These are phyloP conservation scores for Hysterium pulicare DNA, from an alignment of 2,329 filamentous ascomycete genomes.

Conservation along the genomic window DNA sequence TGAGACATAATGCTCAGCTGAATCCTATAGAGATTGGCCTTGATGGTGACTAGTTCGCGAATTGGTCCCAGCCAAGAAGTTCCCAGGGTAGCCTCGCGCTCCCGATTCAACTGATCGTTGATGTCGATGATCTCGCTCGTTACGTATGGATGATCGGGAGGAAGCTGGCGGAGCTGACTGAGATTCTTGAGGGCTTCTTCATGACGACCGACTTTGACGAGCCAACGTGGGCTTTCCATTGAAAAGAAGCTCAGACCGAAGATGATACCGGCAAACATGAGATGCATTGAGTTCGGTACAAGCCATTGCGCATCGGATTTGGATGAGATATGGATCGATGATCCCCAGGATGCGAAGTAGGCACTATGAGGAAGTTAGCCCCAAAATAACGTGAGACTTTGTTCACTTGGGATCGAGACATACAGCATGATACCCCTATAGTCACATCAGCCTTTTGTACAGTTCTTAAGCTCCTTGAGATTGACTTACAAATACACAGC, in stretches of 20 bases:
- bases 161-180: constrained; percentile 58
- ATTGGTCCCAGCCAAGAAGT: constrained; percentile 62
- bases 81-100: constrained; percentile 68
- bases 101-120: constrained; percentile 62
- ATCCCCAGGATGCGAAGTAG: constrained; percentile 66
- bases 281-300: constrained; percentile 69
- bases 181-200: constrained; percentile 59
- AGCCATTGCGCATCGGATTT: constrained; percentile 50
- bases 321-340: constrained; percentile 50
- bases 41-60: constrained; percentile 65
- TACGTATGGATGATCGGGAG: constrained; percentile 58
- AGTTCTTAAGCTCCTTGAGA: no score
- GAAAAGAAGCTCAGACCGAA: constrained; percentile 66
- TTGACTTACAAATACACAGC: constrained; percentile 60
- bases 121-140: constrained; percentile 62
- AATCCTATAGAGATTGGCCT: constrained; percentile 69
- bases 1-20: constrained; percentile 67
- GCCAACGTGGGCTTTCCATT: constrained; percentile 67
- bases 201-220: constrained; percentile 61
- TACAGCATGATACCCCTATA: constrained; percentile 63
- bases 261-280: constrained; percentile 74
- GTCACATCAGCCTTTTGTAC: constrained; percentile 3
- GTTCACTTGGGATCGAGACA: background rate
- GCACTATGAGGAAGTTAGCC: constrained; percentile 37
- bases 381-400: background rate